A percentile compares a stretch with the other conserved stretches of the same genome.
Conservation (phyloP, 805 yeast genomes). For the Blastobotrys chiropterorum region DNA sequence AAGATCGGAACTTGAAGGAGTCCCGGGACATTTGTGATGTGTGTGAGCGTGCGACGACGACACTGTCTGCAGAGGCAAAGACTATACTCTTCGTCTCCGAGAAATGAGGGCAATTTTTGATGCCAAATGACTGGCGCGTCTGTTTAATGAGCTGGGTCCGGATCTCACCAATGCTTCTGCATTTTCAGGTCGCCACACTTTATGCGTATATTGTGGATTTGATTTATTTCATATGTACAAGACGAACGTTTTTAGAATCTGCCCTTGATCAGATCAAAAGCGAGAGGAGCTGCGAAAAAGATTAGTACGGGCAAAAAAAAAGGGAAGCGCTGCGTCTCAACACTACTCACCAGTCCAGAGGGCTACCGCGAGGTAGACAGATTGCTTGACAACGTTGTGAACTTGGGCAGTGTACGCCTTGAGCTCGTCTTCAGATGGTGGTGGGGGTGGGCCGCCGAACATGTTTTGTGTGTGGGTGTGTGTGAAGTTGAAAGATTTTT, state of each 20-base stretch:
- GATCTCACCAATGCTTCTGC: no score
- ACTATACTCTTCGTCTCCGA: no score
- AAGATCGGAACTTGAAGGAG: no score
- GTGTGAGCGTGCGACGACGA: no score
- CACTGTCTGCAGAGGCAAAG: no score
- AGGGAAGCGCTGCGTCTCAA: neutral
- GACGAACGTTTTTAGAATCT: conserved; percentile 25
- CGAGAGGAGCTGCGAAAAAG: conserved; percentile 29
- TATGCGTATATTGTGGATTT: neutral
- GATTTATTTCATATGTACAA: conserved; percentile 1
- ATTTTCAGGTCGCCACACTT: neutral
- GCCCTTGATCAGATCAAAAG: conserved; percentile 34
- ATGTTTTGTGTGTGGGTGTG: conserved; percentile 16
- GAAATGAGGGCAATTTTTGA: no score
- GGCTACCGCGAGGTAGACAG: conserved; percentile 32
- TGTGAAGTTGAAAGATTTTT: neutral
- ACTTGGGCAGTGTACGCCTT: conserved; percentile 28
- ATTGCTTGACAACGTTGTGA: conserved; percentile 25
- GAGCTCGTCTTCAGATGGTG: conserved; percentile 35
- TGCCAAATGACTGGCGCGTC: no score
- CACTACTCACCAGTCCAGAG: conserved; percentile 32
- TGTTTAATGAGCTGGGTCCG: no score
- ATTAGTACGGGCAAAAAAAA: neutral
- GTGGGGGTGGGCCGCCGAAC: conserved; percentile 35
- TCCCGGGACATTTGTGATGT: no score